phyloP scores from a whole-genome alignment of 2,329 filamentous ascomycete genomes.

The Cladophialophora bantiana region DNA sequence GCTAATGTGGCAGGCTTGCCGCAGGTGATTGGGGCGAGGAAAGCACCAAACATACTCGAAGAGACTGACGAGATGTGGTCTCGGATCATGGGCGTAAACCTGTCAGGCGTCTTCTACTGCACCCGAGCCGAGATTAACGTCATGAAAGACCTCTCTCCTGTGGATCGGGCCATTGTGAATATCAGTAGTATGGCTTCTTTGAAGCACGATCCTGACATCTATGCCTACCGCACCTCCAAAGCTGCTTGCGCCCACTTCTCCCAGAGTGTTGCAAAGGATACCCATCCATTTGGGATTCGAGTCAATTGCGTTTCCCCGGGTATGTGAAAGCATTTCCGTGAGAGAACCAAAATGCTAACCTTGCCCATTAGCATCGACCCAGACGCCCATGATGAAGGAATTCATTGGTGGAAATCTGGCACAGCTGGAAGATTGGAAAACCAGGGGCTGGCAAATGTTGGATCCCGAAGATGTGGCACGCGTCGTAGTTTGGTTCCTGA shows the following conservation, averaged over 20 bases:
- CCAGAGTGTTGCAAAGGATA: conserved; percentile 6
- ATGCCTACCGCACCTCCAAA: conserved; percentile 12
- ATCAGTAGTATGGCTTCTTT: conserved; percentile 4
- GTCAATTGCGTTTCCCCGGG: conserved; percentile 8
- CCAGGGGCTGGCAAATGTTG: too few species aligned
- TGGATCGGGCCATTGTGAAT: conserved; percentile 9
- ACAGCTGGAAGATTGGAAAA: too few species aligned
- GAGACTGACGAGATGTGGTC: conserved; percentile 51
- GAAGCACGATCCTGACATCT: neutral
- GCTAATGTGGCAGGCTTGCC: conserved; percentile 18
- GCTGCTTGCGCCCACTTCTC: conserved; percentile 8
- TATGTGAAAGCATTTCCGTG: neutral
- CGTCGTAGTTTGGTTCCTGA: neutral
- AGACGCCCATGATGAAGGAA: neutral
- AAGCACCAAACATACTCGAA: conserved; percentile 37
- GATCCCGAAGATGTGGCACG: too few species aligned
- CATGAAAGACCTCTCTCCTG: conserved; percentile 40
- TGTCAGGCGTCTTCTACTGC: conserved; percentile 58
- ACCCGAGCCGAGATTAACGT: conserved; percentile 56
- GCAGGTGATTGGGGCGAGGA: too few species aligned
- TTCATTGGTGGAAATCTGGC: neutral
- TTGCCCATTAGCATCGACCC: neutral
- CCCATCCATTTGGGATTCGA: neutral
- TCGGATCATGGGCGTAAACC: conserved; percentile 52
- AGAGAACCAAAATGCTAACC: too few species aligned